Evolutionary conservation across 805 yeast genomes (phyloP).

Genomic region (Nakazawaea pomicola): DNA sequence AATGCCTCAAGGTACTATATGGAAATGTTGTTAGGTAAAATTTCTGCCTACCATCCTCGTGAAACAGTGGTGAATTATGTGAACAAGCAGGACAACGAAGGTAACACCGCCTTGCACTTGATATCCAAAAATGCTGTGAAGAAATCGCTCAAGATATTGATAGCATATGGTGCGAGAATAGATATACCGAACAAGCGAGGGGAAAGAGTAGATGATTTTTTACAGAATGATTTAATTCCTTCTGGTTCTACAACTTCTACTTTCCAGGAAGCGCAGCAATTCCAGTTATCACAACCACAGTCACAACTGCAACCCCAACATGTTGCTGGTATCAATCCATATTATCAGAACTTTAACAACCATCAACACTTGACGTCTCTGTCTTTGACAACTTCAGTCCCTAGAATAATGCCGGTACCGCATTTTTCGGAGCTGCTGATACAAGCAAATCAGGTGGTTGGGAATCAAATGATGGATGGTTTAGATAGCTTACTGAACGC

Average conservation of each 20-base stretch:
- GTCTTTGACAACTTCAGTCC: conserved; percentile 14
- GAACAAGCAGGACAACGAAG: conserved; percentile 51
- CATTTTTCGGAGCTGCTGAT: conserved; percentile 51
- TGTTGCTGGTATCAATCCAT: conserved; percentile 13
- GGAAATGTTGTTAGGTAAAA: conserved; percentile 67
- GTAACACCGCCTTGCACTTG: conserved; percentile 52
- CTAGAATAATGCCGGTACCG: conserved; percentile 23
- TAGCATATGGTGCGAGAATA: conserved; percentile 47
- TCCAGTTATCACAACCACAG: conserved; percentile 9
- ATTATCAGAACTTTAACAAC: conserved; percentile 15
- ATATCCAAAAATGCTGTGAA: conserved; percentile 40
- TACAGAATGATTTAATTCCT: conserved; percentile 19
- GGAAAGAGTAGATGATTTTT: conserved; percentile 36
- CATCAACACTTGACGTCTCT: conserved; percentile 4
- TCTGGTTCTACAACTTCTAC: conserved; percentile 14
- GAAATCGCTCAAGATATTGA: conserved; percentile 39
- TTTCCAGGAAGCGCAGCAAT: conserved; percentile 7
- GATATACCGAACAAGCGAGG: conserved; percentile 44
- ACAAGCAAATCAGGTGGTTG: conserved; percentile 45
- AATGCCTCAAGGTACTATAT: conserved; percentile 82
- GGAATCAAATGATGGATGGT: conserved; percentile 45
- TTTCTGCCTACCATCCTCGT: conserved; percentile 58
- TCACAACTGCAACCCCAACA: not conserved
- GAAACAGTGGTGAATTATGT: conserved; percentile 56
- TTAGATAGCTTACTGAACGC: conserved; percentile 41